Evolutionary conservation across 805 yeast genomes (phyloP), one percentile per base, ranked within the genome.

Genomic region (Kodamaea sagamina): DNA sequence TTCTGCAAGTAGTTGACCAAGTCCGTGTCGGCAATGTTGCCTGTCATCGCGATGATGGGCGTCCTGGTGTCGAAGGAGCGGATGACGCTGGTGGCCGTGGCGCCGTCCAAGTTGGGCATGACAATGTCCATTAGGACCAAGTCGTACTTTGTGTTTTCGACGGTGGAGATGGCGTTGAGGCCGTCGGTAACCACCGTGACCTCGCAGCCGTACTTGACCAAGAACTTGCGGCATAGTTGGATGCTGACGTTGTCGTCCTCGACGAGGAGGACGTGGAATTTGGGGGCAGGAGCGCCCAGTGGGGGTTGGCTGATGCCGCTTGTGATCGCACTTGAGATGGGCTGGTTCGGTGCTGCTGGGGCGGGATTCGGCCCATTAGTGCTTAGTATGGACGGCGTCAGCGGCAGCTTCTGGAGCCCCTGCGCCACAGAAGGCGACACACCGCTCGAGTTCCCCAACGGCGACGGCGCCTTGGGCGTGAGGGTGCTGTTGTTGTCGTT

Each of bases 161-260:
- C 78, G 0, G 82, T 84, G 25, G 81, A 77, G 34, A 93, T 89
- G 2, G 97, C 97, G 26, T 87, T 82, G 8, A 92, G 66, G 0
- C 99, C 99, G 66, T 92, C 97, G 4, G 89, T 84, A 0, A 88
- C 97, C 13, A 89, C 88, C 36, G 93, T 92, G 4, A 92, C 96
- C 10, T 89, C 82, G 61, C 97, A 90, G 0, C 97, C 97, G 60
- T 86, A 89, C 56, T 88, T 86, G 58, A 80, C 78, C 44, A 93
- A 63, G 57, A 93, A 88, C 59, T 87, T 86, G 7, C 86, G 74
- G 53, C 97, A 87, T 7, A 92, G 71, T 49, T 85, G 87, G 41
- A 89, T 85, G 53, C 96, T 86, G 28, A 86, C 87, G 29, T 77
- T 79, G 61, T 84, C 95, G 63, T 85, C 95, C 62, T 85, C 95